Percentiles rank a stretch among this genome's conserved stretches.
phyloP scores from a whole-genome alignment of 2,329 filamentous ascomycete species.

The Verticillium nonalfalfae region DNA sequence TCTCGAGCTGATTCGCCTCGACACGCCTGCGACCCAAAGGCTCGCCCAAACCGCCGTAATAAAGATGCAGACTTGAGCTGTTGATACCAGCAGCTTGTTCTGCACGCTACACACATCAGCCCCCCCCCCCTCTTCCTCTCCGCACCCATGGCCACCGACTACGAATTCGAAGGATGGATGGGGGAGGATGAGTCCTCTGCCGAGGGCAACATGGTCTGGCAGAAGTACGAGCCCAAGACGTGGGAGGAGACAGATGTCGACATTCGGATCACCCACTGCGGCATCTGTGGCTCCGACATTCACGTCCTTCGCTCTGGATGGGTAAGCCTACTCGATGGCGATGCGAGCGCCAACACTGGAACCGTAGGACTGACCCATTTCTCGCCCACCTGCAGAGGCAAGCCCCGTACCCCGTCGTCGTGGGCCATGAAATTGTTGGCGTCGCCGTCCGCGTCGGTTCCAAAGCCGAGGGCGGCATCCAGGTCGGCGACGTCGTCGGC shows the following conservation, averaged over 20 bases:
- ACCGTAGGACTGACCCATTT: background rate
- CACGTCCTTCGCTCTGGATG: slow-evolving; percentile 67
- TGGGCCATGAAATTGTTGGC: slow-evolving; percentile 55
- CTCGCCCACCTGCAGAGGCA: background rate
- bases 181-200: slow-evolving; percentile 30
- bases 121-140: no score
- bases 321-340: slow-evolving; percentile 56
- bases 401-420: slow-evolving; percentile 10
- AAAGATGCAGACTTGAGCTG: no score
- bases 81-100: no score
- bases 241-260: slow-evolving; percentile 86
- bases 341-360: slow-evolving; percentile 53
- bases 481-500: slow-evolving; percentile 58
- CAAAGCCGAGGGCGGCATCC: slow-evolving; percentile 50
- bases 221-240: slow-evolving; percentile 72
- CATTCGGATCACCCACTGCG: slow-evolving; percentile 77
- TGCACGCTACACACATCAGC: no score
- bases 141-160: slow-evolving; percentile 14
- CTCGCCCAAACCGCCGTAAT: no score
- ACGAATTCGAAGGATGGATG: slow-evolving; percentile 46
- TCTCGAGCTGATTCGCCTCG: no score
- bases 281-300: slow-evolving; percentile 67
- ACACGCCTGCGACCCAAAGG: no score
- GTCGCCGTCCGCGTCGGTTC: slow-evolving; percentile 61
- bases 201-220: slow-evolving; percentile 48